Conservation (phyloP, 2,329 filamentous ascomycete genomes). For the Nigrograna mackinnonii region DNA sequence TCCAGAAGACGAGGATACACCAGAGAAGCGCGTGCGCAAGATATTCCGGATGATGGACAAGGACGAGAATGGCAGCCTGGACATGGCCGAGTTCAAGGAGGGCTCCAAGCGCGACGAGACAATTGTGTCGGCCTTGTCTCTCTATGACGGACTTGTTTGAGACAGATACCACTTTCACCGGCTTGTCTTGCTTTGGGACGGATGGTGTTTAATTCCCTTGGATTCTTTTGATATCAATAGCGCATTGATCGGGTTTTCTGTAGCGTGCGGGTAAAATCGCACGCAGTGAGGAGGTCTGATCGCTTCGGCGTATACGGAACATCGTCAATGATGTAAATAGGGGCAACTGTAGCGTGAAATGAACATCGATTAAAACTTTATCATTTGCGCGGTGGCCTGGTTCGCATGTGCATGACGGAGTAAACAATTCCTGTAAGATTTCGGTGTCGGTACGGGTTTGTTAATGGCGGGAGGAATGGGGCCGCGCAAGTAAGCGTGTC, state of each 20-base stretch:
- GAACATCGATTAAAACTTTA: too few species aligned
- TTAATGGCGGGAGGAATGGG: too few species aligned
- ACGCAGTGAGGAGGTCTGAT: slow-evolving; percentile 25
- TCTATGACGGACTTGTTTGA: slow-evolving; percentile 94
- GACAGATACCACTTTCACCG: slow-evolving; percentile 14
- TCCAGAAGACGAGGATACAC: slow-evolving; percentile 97
- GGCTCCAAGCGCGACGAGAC: slow-evolving; percentile 98
- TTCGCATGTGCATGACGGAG: too few species aligned
- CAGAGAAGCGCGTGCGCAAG: slow-evolving; percentile 96
- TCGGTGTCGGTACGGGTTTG: too few species aligned
- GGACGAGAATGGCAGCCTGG: slow-evolving; percentile 95
- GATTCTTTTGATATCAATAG: slow-evolving; percentile 44
- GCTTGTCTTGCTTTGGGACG: slow-evolving; percentile 28
- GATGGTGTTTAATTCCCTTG: slow-evolving; percentile 32
- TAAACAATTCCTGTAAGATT: too few species aligned
- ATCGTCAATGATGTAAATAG: slow-evolving; percentile 39
- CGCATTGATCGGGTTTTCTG: slow-evolving; percentile 36
- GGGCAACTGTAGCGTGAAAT: slow-evolving; percentile 1
- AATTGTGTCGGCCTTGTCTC: slow-evolving; percentile 92
- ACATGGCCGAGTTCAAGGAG: slow-evolving; percentile 99
- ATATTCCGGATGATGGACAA: slow-evolving; percentile 99
- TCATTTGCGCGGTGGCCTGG: too few species aligned
- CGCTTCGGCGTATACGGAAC: slow-evolving; percentile 33
- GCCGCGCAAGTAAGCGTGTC: too few species aligned
- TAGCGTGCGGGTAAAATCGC: slow-evolving; percentile 29